Percentiles rank a stretch among this genome's conserved stretches.
phyloP scores from a whole-genome alignment of 352 stramenopile genomes.

The Phytophthora pinifolia region DNA sequence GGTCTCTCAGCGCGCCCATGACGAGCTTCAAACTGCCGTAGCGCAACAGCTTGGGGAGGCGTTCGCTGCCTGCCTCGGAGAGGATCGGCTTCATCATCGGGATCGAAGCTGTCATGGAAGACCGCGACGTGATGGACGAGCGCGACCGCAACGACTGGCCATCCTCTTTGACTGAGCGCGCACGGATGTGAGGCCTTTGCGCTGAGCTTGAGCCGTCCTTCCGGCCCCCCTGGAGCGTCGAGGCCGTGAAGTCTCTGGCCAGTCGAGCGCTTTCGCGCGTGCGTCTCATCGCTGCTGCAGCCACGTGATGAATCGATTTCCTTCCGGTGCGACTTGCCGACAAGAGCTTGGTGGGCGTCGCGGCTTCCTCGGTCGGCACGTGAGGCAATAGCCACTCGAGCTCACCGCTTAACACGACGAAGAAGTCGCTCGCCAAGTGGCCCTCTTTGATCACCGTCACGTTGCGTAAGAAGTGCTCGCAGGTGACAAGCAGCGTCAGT shows the following conservation, averaged over 20 bases:
- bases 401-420: constrained; percentile 61
- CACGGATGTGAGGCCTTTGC: constrained; percentile 2
- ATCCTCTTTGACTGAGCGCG: constrained; percentile 5
- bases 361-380: constrained; percentile 7
- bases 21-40: constrained; percentile 24
- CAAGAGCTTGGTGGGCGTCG: constrained; percentile 2
- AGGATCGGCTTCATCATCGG: constrained; percentile 5
- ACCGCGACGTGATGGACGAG: constrained; percentile 6
- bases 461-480: constrained; percentile 62
- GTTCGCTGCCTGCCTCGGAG: constrained; percentile 8
- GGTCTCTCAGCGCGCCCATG: constrained; percentile 12
- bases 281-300: constrained; percentile 21
- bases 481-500: constrained; percentile 34
- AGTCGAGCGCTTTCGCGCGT: constrained; percentile 23
- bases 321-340: constrained; percentile 8
- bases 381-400: constrained; percentile 52
- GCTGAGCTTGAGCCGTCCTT: constrained; percentile 5
- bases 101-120: constrained; percentile 10
- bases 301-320: constrained; percentile 23
- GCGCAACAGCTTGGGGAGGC: constrained; percentile 14
- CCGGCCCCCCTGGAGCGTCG: constrained; percentile 13
- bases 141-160: neutral
- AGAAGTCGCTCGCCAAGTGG: constrained; percentile 54
- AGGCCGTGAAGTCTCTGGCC: constrained; percentile 15
- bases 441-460: constrained; percentile 59